These are phyloP conservation scores for Verticillium tricorpus DNA, from an alignment of 2,329 filamentous ascomycete genomes.

Conservation along the genomic window DNA sequence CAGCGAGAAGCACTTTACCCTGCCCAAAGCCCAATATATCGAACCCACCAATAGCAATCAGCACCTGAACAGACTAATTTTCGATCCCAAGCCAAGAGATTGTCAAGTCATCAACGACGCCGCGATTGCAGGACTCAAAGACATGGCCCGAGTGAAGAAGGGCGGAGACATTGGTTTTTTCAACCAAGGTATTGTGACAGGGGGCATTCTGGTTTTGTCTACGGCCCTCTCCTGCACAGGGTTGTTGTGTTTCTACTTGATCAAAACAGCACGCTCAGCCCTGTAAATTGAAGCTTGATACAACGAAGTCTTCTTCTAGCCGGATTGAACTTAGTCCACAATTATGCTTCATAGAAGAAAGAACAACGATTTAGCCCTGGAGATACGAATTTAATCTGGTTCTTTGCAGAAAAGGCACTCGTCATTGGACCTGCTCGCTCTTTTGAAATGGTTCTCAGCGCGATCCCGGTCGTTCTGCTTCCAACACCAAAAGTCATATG, in stretches of 20 bases:
- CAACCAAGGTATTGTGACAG: slow-evolving; percentile 39
- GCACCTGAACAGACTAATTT: slow-evolving; percentile 14
- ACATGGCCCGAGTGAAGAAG: slow-evolving; percentile 23
- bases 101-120: slow-evolving; percentile 7
- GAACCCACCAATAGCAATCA: slow-evolving; percentile 13
- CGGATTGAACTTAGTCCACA: too few relatives aligned
- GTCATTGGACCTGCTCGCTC: too few relatives aligned
- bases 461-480: too few relatives aligned
- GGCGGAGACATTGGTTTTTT: slow-evolving; percentile 39
- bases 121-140: slow-evolving; percentile 20
- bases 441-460: too few relatives aligned
- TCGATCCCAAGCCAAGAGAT: slow-evolving; percentile 8
- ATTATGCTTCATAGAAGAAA: too few relatives aligned
- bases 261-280: not conserved
- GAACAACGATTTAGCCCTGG: too few relatives aligned
- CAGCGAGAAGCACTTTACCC: slow-evolving; percentile 35
- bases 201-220: slow-evolving; percentile 20
- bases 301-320: too few relatives aligned
- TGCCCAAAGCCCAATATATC: slow-evolving; percentile 37
- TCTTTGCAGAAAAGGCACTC: too few relatives aligned
- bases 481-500: too few relatives aligned
- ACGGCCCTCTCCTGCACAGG: not conserved
- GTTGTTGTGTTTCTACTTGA: not conserved
- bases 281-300: not conserved
- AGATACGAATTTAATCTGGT: too few relatives aligned